Evolutionary conservation across 345 rosid species (phyloP), one percentile per base, ranked within the genome.

Genomic region (Aquilaria sinensis): DNA sequence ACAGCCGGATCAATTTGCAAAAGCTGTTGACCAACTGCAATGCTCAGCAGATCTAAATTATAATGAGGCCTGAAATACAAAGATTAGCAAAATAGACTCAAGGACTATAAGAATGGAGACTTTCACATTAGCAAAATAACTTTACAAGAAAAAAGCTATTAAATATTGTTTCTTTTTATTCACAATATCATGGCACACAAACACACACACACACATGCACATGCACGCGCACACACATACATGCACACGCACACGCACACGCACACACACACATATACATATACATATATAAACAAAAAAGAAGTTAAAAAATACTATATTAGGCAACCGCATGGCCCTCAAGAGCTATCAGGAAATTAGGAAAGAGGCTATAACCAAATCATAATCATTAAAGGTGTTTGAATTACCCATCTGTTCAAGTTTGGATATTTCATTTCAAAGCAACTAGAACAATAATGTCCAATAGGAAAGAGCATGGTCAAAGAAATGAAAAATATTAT

Each of bases 61-160:
- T 95, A 95, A 75, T 95, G 99, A 67, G 96, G 85, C 94, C 99
- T 95, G 96, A 70, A 72, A 71, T 62, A 55, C 23, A 16, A 16
- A 16, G 23, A 16, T 16, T 16, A 16, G 23, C 23, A 48, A 63
- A 46, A 41, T 64, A 50, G 62, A 54, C 62, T 49, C 54, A 43
- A 64, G 53, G 57, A 29, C 14, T 55, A 45, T 54, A 47, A 45
- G 49, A 47, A 54, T n/a, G 50, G 23, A 32, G 2, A 34, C 46
- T 31, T 47, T 4, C 4, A 4, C 1, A 37, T 37, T 37, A 8
- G 43, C 43, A 37, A 37, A 8, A 37, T 0, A 5, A 37, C 43
- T 37, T 37, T 5, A 37, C 3, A 37, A 37, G 8, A 37, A 1
- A 37, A 37, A 37, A 1, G 2, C 5, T 37, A 37, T 8, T 37